Evolutionary conservation across 2,329 filamentous ascomycete species (phyloP).

Genomic region (Microascus cirrosus): DNA sequence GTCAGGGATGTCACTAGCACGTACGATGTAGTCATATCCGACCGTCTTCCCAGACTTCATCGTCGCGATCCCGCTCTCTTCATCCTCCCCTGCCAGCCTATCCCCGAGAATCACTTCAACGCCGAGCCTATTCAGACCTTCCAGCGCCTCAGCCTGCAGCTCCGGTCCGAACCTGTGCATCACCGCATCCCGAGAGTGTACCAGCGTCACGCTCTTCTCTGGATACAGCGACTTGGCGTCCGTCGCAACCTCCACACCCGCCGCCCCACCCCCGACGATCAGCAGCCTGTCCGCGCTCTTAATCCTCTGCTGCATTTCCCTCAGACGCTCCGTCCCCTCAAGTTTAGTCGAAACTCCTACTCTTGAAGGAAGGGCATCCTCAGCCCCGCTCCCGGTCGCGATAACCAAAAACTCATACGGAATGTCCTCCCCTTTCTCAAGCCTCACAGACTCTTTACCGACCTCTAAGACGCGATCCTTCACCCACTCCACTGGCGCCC

Average conservation of each 20-base stretch:
- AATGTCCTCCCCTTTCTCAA: constrained; percentile 27
- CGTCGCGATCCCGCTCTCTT: constrained; percentile 24
- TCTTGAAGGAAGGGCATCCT: constrained; percentile 33
- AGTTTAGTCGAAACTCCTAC: constrained; percentile 28
- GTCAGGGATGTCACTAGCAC: constrained; percentile 7
- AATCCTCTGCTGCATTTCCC: constrained; percentile 32
- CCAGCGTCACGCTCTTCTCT: constrained; percentile 41
- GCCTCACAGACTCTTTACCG: constrained; percentile 11
- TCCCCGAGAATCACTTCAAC: constrained; percentile 40
- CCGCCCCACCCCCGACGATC: constrained; percentile 48
- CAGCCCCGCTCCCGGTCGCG: constrained; percentile 40
- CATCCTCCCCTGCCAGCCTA: constrained; percentile 25
- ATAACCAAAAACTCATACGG: constrained; percentile 45
- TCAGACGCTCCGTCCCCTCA: constrained; percentile 29
- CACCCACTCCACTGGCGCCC: constrained; percentile 24
- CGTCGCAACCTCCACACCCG: constrained; percentile 49
- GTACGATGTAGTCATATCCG: constrained; percentile 38
- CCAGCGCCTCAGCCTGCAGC: constrained; percentile 24
- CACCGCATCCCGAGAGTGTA: constrained; percentile 43
- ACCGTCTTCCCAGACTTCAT: constrained; percentile 31
- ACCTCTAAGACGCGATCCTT: constrained; percentile 28
- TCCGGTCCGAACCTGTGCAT: constrained; percentile 39
- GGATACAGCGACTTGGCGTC: constrained; percentile 47
- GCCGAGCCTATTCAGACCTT: constrained; percentile 31
- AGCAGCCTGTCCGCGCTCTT: constrained; percentile 29